Conservation (phyloP, 2,329 filamentous ascomycete genomes). For the Diaporthe citri region DNA sequence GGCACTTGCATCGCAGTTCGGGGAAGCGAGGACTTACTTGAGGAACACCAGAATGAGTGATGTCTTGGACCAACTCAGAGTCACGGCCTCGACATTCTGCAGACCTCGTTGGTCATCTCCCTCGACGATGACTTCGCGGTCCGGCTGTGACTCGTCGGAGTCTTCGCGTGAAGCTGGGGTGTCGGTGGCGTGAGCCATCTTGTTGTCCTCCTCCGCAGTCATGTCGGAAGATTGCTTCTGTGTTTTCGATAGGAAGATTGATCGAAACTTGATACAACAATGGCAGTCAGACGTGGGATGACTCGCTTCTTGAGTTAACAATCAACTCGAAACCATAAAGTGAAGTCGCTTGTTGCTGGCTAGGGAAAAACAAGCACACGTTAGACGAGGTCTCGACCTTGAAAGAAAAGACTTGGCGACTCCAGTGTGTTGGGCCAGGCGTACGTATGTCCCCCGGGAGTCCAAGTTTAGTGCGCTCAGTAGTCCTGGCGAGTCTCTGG, state of each 20-base stretch:
- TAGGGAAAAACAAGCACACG: not conserved
- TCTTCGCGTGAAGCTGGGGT: conserved; percentile 16
- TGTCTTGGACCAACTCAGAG: conserved; percentile 43
- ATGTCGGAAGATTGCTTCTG: not conserved
- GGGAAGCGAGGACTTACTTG: conserved; percentile 45
- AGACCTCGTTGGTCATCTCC: conserved; percentile 43
- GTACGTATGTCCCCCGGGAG: not conserved
- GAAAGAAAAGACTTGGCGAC: conserved; percentile 11
- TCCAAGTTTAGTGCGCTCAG: not conserved
- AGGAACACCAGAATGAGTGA: conserved; percentile 46
- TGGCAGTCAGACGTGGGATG: not conserved
- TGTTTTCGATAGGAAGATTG: not conserved
- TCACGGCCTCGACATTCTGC: conserved; percentile 44
- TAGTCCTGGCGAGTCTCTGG: not conserved
- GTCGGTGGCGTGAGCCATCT: conserved; percentile 35
- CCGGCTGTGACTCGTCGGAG: not conserved
- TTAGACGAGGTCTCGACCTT: conserved; percentile 16
- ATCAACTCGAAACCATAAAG: not conserved
- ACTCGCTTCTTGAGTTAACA: not conserved
- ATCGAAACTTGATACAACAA: not conserved
- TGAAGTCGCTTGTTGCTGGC: not conserved
- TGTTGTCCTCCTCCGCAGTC: conserved; percentile 3
- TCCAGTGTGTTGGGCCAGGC: conserved; percentile 1
- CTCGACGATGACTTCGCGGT: conserved; percentile 18
- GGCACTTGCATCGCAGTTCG: not conserved